These are phyloP conservation scores for Thuidium tamariscinum DNA, from an alignment of 225 moss, liverwort and hornwort genomes.

Conservation along the genomic window DNA sequence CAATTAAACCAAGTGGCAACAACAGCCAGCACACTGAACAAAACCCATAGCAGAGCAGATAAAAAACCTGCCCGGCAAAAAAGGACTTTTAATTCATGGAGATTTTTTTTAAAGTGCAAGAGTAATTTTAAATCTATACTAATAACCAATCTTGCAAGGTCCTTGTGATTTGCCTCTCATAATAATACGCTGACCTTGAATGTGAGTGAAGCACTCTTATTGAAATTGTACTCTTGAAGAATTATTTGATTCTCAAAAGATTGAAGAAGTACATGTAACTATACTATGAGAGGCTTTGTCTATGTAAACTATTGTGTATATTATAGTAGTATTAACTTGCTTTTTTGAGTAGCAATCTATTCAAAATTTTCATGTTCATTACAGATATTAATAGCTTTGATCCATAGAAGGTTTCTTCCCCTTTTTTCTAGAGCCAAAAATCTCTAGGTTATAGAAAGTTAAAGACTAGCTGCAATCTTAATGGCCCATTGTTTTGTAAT, in stretches of 20 bases:
- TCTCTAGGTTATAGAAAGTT: background rate
- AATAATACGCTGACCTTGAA: background rate
- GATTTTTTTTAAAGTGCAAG: background rate
- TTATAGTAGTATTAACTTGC: background rate
- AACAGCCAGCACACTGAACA: background rate
- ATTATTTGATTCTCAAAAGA: background rate
- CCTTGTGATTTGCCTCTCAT: background rate
- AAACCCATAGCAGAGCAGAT: no score
- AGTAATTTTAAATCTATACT: background rate
- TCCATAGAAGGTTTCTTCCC: no score
- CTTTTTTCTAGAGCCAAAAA: no score
- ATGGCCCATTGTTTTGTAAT: background rate
- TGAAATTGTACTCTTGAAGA: background rate
- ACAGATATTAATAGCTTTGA: background rate
- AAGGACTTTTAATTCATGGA: background rate
- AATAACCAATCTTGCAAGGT: no score
- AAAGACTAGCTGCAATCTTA: background rate
- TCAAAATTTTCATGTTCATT: background rate
- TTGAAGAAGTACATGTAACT: background rate
- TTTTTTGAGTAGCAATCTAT: background rate
- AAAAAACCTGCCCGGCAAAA: accelerated
- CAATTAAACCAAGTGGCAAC: background rate
- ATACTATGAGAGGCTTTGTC: background rate
- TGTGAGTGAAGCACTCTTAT: background rate
- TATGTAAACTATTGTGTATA: background rate